These are phyloP conservation scores for Camellia lanceoleosa DNA, from an alignment of 148 eudicot genomes.

Conservation along the genomic window DNA sequence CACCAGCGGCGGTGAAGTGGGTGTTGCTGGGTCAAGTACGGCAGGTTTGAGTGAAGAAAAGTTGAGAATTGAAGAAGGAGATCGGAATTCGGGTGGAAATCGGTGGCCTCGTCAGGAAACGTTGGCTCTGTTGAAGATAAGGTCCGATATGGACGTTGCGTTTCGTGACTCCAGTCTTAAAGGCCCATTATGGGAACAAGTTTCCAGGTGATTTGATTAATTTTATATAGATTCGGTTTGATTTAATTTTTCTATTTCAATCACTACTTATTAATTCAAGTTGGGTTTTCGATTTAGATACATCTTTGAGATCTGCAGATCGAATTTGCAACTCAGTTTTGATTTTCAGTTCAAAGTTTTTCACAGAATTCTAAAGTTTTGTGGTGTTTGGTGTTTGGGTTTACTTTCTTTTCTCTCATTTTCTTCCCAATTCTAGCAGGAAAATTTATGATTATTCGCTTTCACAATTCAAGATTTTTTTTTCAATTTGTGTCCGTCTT, in stretches of 20 bases:
- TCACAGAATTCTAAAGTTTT: conserved; percentile 15
- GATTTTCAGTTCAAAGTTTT: background rate
- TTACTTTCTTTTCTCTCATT: conserved; percentile 21
- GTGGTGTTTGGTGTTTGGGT: background rate
- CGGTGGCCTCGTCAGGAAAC: conserved; percentile 98
- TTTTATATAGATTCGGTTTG: background rate
- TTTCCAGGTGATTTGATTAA: conserved; percentile 61
- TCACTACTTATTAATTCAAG: background rate
- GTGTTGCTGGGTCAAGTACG: conserved; percentile 7
- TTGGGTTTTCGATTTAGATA: background rate
- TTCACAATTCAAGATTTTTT: no score
- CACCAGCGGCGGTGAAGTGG: conserved; percentile 20
- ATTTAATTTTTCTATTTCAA: background rate
- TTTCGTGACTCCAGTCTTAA: conserved; percentile 92
- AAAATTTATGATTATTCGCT: background rate
- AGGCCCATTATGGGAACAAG: conserved; percentile 95
- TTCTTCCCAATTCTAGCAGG: conserved; percentile 31
- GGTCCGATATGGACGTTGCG: conserved; percentile 86
- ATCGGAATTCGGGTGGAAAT: conserved; percentile 57
- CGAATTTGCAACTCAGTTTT: background rate
- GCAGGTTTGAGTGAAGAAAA: conserved; percentile 32
- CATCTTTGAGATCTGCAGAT: conserved; percentile 13
- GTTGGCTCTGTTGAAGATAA: conserved; percentile 65
- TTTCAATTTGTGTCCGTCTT: no score
- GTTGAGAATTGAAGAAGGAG: conserved; percentile 30